Base-by-base conservation (phyloP, 176 grass and related monocot species). In the Bothriochloa decipiens region DNA sequence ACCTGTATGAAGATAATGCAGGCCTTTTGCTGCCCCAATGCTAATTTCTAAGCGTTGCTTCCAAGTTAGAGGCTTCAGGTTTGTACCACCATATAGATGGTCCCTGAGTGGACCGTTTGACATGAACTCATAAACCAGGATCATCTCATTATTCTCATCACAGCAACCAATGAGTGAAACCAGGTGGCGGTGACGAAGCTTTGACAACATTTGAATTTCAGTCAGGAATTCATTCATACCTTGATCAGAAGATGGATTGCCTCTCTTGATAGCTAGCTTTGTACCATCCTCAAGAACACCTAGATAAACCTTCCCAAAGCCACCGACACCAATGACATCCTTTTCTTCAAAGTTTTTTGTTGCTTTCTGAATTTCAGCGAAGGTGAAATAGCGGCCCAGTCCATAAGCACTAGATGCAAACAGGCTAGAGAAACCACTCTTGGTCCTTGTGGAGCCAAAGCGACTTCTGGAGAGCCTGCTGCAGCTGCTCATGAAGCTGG, bases 81-180 rank as follows among this genome's bases (percentile, higher is more conserved):
- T 87, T 14, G 79, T 82, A 85, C 84, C 61, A 81, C 92, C 95
- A 88, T 95, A 95, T 50, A 97, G 75, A 81, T 95, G 95, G 75
- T 97, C 95, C 68, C 95, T 79, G 26, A 97, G 60, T 17, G 91
- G 89, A 65, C 95, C 92, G 20, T 97, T 95, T 72, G 92, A 81
- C 95, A 97, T 97, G 85, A 89, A 97, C 85, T 97, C 95, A 76
- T 97, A 97, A 76, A 97, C 92, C 76, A 97, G 68, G 53, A 97
- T 97, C 95, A 97, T 97, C 82, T 97, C 95, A 11, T 86, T 93
- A 75, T 97, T 95, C 88, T 97, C 95, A 87, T 95, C 95, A 82
- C 95, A 97, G 46, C 95, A 97, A 47, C 95, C 95, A 61, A 95
- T 95, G 78, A 97, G 95, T 58, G 95, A 95, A 81, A 97, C 95